phyloP scores from a whole-genome alignment of 2,329 filamentous ascomycete species.

The Aspergillus neoniger region DNA sequence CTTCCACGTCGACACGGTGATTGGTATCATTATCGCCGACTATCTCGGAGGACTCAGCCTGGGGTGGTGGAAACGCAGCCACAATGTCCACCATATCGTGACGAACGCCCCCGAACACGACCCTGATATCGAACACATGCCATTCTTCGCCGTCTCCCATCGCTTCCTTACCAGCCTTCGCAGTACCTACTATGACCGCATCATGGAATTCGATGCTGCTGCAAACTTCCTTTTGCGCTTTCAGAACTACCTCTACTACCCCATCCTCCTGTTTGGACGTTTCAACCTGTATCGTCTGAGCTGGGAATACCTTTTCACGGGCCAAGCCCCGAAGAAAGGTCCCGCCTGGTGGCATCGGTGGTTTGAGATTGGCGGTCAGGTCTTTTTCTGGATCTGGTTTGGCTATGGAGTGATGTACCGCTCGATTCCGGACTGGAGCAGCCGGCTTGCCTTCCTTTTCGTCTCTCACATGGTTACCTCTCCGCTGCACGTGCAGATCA shows the following conservation, averaged over 20 bases:
- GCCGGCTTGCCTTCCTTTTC: slow-evolving; percentile 73
- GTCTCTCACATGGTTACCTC: slow-evolving; percentile 79
- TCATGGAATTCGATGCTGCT: slow-evolving; percentile 76
- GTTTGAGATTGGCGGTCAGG: slow-evolving; percentile 73
- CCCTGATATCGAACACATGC: slow-evolving; percentile 89
- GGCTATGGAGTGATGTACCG: slow-evolving; percentile 79
- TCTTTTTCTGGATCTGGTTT: slow-evolving; percentile 85
- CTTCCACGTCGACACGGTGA: slow-evolving; percentile 77
- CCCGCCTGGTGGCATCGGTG: slow-evolving; percentile 81
- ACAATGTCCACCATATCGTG: slow-evolving; percentile 96
- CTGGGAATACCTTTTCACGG: slow-evolving; percentile 72
- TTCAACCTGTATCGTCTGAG: slow-evolving; percentile 86
- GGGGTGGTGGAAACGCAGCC: slow-evolving; percentile 96
- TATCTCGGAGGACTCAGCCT: slow-evolving; percentile 86
- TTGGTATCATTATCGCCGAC: slow-evolving; percentile 88
- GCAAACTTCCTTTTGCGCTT: slow-evolving; percentile 70
- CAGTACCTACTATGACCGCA: slow-evolving; percentile 79
- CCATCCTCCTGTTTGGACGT: slow-evolving; percentile 75
- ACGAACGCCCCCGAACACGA: slow-evolving; percentile 96
- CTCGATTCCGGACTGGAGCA: slow-evolving; percentile 67
- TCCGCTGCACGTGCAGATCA: slow-evolving; percentile 86
- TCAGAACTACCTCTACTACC: slow-evolving; percentile 82
- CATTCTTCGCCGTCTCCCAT: slow-evolving; percentile 84
- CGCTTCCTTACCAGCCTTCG: slow-evolving; percentile 71
- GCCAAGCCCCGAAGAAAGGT: slow-evolving; percentile 71